A percentile compares a stretch with the other conserved stretches of the same genome.
Evolutionary conservation across 495 filamentous ascomycete species (phyloP).

Genomic region (Penicillium paradoxum): DNA sequence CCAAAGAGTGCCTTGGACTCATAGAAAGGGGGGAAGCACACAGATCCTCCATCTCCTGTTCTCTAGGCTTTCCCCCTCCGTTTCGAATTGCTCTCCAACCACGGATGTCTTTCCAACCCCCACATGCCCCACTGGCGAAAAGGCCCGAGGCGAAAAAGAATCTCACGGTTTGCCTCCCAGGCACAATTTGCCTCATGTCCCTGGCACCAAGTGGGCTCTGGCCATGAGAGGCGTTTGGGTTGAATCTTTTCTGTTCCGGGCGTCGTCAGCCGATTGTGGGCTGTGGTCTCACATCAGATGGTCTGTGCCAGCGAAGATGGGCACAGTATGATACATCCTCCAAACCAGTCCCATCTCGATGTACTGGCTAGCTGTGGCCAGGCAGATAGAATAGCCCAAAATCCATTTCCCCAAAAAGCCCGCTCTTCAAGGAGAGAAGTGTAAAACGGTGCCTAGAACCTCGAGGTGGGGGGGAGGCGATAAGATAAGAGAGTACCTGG

Average conservation of each 20-base stretch:
- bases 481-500: slow-evolving; percentile 9
- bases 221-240: neutral
- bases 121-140: neutral
- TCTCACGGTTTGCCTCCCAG: neutral
- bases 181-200: neutral
- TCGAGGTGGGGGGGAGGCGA: neutral
- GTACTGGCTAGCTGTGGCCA: no score
- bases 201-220: neutral
- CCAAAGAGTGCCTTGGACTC: no score
- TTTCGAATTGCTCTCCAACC: no score
- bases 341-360: no score
- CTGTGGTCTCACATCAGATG: slow-evolving; percentile 7
- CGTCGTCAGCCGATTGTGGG: slow-evolving; percentile 6
- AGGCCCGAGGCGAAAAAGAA: neutral
- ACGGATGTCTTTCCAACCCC: neutral
- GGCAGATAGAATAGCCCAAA: no score
- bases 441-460: neutral
- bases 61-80: no score
- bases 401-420: no score
- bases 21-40: no score
- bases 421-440: no score
- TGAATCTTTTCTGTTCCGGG: neutral
- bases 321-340: neutral
- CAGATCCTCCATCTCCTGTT: no score
- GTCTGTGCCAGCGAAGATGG: slow-evolving; percentile 5